A percentile compares a stretch with the other conserved stretches of the same genome.
phyloP scores from a whole-genome alignment of 495 filamentous ascomycete genomes.

The Hypoxylon perforatum region DNA sequence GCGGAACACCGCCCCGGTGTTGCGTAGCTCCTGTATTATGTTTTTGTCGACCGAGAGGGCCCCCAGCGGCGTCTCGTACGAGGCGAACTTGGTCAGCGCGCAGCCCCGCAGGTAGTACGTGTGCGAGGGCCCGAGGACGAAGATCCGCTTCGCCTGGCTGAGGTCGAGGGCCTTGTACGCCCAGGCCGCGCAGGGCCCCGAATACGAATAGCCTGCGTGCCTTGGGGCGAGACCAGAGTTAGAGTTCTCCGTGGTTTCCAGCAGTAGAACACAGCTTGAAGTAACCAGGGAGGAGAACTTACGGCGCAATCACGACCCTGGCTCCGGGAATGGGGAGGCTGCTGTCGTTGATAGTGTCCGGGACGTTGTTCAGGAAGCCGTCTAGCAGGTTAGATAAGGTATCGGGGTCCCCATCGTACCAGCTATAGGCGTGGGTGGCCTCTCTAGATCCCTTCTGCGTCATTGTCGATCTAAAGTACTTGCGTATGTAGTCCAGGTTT shows the following conservation, averaged over 20 bases:
- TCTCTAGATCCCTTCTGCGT: slow-evolving; percentile 60
- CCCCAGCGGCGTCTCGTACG: slow-evolving; percentile 88
- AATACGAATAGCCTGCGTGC: slow-evolving; percentile 96
- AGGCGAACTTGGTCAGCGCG: slow-evolving; percentile 77
- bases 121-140: slow-evolving; percentile 94
- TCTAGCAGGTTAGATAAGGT: slow-evolving; percentile 79
- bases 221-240: slow-evolving; percentile 56
- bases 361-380: slow-evolving; percentile 79
- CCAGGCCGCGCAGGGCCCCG: slow-evolving; percentile 91
- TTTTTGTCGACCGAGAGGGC: slow-evolving; percentile 77
- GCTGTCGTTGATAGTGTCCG: slow-evolving; percentile 66
- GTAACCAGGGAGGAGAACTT: slow-evolving; percentile 54
- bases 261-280: slow-evolving; percentile 6
- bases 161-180: slow-evolving; percentile 93
- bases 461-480: slow-evolving; percentile 28
- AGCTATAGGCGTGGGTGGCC: slow-evolving; percentile 72
- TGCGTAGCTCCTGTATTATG: slow-evolving; percentile 70
- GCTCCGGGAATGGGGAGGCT: slow-evolving; percentile 79
- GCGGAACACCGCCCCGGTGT: slow-evolving; percentile 75
- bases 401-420: slow-evolving; percentile 76
- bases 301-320: slow-evolving; percentile 95
- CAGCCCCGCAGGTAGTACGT: slow-evolving; percentile 82
- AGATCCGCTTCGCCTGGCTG: slow-evolving; percentile 83
- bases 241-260: slow-evolving; percentile 23
- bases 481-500: slow-evolving; percentile 3